A percentile compares a stretch with the other conserved stretches of the same genome.
phyloP scores from a whole-genome alignment of 208 protist genomes.

The Acanthamoeba polyphaga region DNA sequence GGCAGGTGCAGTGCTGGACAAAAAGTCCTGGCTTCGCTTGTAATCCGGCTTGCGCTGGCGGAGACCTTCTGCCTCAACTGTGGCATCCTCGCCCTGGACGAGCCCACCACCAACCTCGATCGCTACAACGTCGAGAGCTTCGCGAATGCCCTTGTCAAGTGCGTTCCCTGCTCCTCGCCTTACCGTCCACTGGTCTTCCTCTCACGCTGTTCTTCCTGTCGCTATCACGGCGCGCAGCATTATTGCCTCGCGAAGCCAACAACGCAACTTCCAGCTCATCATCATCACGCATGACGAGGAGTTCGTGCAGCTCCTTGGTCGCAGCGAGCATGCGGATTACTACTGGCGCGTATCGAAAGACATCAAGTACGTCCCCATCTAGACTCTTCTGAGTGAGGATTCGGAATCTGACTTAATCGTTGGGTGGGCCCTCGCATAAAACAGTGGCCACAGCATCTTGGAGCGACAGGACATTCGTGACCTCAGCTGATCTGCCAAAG shows the following conservation, averaged over 20 bases:
- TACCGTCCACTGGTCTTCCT: neutral
- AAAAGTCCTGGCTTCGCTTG: constrained; percentile 98
- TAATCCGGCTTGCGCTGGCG: constrained; percentile 99
- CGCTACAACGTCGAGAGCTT: constrained; percentile 92
- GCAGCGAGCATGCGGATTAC: constrained; percentile 79
- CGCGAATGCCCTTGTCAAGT: constrained; percentile 88
- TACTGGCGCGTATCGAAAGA: constrained; percentile 84
- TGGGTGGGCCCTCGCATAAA: too few species aligned
- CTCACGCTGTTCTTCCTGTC: constrained; percentile 73
- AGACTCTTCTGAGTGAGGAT: neutral
- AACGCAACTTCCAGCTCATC: constrained; percentile 97
- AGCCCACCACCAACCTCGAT: constrained; percentile 99
- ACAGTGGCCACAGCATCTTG: constrained; percentile 71
- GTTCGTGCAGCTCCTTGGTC: constrained; percentile 90
- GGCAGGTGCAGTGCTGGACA: constrained; percentile 98
- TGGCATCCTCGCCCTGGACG: constrained; percentile 99
- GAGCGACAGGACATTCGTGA: constrained; percentile 78
- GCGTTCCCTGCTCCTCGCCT: neutral
- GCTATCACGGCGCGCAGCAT: constrained; percentile 71
- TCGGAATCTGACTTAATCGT: neutral
- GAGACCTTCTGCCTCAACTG: constrained; percentile 99
- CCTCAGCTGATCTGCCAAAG: constrained; percentile 1
- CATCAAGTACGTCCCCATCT: neutral
- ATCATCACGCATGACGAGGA: constrained; percentile 99
- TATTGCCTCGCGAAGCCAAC: constrained; percentile 77